Percentiles rank a stretch among this genome's conserved stretches.
Conservation (phyloP, 78 protist genomes). For the Pigoraptor vietnamica region DNA sequence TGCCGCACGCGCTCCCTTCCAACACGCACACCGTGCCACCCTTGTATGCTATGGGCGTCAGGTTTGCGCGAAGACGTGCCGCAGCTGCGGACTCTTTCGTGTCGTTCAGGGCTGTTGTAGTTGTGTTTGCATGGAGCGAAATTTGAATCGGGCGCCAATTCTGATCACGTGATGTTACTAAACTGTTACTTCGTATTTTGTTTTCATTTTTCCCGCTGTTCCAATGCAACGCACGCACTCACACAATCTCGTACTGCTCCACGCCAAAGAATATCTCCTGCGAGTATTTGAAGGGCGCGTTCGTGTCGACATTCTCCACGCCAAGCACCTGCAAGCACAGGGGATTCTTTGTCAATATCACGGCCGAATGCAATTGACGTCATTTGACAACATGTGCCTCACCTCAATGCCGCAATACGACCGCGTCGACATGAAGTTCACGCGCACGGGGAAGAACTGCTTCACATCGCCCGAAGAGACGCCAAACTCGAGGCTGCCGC, state of each 20-base stretch:
- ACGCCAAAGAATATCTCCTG: background rate
- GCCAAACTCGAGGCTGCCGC: conserved; percentile 31
- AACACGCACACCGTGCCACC: too few relatives aligned
- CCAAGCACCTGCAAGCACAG: background rate
- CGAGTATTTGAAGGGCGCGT: background rate
- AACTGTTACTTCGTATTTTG: too few relatives aligned
- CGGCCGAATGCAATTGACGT: background rate
- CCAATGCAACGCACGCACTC: background rate
- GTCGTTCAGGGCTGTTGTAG: too few relatives aligned
- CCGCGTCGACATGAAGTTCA: conserved; percentile 13
- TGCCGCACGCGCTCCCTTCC: too few relatives aligned
- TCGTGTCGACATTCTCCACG: background rate
- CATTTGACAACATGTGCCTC: background rate
- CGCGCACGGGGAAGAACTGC: conserved; percentile 55
- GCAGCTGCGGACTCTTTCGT: too few relatives aligned
- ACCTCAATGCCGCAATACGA: background rate
- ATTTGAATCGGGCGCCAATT: too few relatives aligned
- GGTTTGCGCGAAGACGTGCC: too few relatives aligned
- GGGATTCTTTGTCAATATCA: background rate
- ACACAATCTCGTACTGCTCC: background rate
- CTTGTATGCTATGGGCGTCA: too few relatives aligned
- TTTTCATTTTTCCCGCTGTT: too few relatives aligned
- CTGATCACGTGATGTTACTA: too few relatives aligned
- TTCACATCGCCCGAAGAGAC: conserved; percentile 14
- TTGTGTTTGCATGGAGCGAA: too few relatives aligned